Evolutionary conservation across 1,284 basidiomycete species (phyloP), one percentile per base, ranked within the genome.

Genomic region (Malassezia equina): DNA sequence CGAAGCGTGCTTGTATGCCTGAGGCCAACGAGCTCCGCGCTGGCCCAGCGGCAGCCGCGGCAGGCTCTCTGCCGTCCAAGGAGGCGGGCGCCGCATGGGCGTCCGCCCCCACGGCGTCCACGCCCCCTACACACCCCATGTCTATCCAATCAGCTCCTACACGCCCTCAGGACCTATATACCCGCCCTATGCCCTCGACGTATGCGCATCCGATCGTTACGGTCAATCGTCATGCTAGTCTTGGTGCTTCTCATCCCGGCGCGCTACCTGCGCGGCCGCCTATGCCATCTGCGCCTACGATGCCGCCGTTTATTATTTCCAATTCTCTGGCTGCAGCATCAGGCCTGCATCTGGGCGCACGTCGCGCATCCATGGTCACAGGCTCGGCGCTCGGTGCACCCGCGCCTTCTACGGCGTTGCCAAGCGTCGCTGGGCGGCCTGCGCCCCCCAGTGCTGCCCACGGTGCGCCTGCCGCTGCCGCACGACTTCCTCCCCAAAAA

Each of bases 261-360:
- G 44, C 23, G 25, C 17, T 17, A 13, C 24, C 17, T 44, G 19
- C 28, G n/a, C 24, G 15, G 19, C 44, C 46, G 9, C 46, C 46
- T 33, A 23, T 33, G 32, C 12, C 32, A 27, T 4, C 34, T 28
- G 13, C 34, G 17, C 23, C 31, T 3, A 8, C 25, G 5, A n/a
- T 17, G 12, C 55, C 55, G 12, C 55, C 55, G n/a, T 57, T 57
- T 34, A 57, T 57, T 32, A 42, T 57, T 9, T 57, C 55, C n/a
- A 57, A 57, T 29, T 27, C 44, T 6, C 50, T 57, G 5, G 55
- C 55, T 3, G 49, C 44, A 15, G 55, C 50, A 2, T 47, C 49
- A 11, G 55, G 55, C 11, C 42, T 57, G 7, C 13, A 28, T 28
- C 31, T 43, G 2, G 17, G 15, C 3, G 19, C 33, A n/a, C 15